Evolutionary conservation across 2,329 filamentous ascomycete genomes (phyloP), one percentile per base, ranked within the genome.

Genomic region (Talaromyces sp.): DNA sequence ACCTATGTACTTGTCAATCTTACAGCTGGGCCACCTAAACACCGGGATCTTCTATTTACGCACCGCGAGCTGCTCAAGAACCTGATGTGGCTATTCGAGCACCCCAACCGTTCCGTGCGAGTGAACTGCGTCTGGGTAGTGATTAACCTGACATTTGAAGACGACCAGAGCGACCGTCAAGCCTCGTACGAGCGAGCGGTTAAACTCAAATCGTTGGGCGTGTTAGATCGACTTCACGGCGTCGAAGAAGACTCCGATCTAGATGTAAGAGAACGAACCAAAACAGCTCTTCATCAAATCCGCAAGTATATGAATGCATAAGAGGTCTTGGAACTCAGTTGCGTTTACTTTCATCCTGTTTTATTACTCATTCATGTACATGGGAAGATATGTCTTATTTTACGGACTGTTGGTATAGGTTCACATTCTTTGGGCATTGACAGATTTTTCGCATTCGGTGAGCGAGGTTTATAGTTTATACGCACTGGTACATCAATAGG

Each of bases 1-100:
- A 84, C 91, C 28, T 94, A 86, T 69, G 86, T 97, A 58, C 80
- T 97, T 51, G 87, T 94, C 13, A 91, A 97, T 75, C 85, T 97
- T 65, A 91, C 91, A 17, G 93, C 92, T 9, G 90, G 90, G 63
- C 79, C 86, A 11, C 85, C 91, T 2, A 82, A 84, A 31, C 91
- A 97, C 72, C 85, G 91, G 57, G 86, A 92, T 67, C 76, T 90
- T 15, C 80, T 96, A 10, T 84, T 95, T 54, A 81, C 85, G 2
- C 91, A 97, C 71, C 87, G 84, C 2, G 83, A 88, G 11, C 78
- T 97, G 4, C 80, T 97, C 60, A 85, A 83, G 65, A 82, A 88
- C 50, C 78, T 96, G 48, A 81, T 87, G 8, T 83, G 84, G 15
- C 86, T 96, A 57, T 89, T 94, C 65, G 82, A 78, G 46, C 89